Percentiles rank a stretch among this genome's conserved stretches.
Conservation (phyloP, 306 rosid genomes). For the Mucuna pruriens region DNA sequence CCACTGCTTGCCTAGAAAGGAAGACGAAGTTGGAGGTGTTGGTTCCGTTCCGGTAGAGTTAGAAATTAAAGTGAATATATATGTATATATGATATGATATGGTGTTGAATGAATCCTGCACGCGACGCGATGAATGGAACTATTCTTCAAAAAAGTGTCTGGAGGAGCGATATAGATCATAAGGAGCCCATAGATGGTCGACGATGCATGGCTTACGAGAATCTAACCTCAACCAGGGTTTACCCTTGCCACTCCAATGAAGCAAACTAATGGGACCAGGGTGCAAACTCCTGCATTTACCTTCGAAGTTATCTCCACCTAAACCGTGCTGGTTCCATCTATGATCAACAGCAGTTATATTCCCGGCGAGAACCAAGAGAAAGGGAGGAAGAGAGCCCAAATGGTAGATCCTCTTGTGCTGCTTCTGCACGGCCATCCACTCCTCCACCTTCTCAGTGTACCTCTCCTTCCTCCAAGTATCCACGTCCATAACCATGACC, state of each 20-base stretch:
- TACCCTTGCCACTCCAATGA: constrained; percentile 87
- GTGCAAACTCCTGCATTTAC: constrained; percentile 62
- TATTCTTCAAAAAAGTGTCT: constrained; percentile 63
- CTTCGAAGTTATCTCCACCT: constrained; percentile 76
- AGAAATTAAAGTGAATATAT: too few relatives aligned
- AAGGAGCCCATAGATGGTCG: constrained; percentile 69
- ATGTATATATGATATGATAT: too few relatives aligned
- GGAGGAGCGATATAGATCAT: constrained; percentile 66
- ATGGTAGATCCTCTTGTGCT: constrained; percentile 59
- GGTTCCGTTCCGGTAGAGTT: neutral
- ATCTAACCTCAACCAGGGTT: constrained; percentile 77
- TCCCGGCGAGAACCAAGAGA: constrained; percentile 71
- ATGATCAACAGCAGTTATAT: constrained; percentile 66
- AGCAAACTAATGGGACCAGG: constrained; percentile 74
- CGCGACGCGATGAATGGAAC: too few relatives aligned
- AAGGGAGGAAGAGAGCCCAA: constrained; percentile 76
- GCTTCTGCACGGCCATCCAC: constrained; percentile 71
- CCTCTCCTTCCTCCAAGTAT: constrained; percentile 62
- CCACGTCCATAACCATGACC: constrained; percentile 79
- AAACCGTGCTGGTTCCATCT: constrained; percentile 84
- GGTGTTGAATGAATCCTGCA: too few relatives aligned
- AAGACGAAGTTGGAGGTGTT: constrained; percentile 5
- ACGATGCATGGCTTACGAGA: constrained; percentile 66
- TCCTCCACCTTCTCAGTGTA: constrained; percentile 59
- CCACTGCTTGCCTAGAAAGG: constrained; percentile 26